A percentile compares a stretch with the other conserved stretches of the same genome.
phyloP scores from a whole-genome alignment of 176 grass and related monocot species.

The Saccharum spontaneum region DNA sequence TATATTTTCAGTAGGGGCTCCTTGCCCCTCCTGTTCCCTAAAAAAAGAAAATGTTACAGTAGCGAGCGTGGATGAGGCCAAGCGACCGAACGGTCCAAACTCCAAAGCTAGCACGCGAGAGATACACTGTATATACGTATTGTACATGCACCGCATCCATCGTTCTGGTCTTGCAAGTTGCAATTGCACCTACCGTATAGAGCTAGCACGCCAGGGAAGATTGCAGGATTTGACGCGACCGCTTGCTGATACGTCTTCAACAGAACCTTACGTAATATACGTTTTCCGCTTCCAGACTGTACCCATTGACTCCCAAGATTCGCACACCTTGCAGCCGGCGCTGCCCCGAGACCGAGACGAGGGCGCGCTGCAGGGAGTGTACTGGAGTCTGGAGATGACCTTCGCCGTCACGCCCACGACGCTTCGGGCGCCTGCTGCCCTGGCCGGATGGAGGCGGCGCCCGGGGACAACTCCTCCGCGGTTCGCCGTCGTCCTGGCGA shows the following conservation, averaged over 20 bases:
- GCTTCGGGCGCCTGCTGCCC: background rate
- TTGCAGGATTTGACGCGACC: too few species aligned
- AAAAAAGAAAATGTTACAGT: background rate
- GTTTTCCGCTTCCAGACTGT: background rate
- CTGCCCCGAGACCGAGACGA: background rate
- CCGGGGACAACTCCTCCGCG: conserved; percentile 1
- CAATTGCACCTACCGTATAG: background rate
- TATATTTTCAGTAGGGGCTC: too few species aligned
- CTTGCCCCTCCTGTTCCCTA: too few species aligned
- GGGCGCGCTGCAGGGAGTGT: background rate
- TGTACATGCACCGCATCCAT: background rate
- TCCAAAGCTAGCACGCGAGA: background rate
- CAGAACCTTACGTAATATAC: rapidly evolving
- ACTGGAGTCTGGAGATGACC: conserved; percentile 40
- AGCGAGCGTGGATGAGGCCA: background rate
- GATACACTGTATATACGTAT: background rate
- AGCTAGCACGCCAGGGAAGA: too few species aligned
- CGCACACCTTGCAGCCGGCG: background rate
- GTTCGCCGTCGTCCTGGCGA: conserved; percentile 15
- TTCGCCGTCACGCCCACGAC: conserved; percentile 27
- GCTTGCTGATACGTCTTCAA: background rate
- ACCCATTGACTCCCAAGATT: background rate
- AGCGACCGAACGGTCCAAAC: conserved; percentile 9
- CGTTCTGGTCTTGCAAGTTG: background rate
- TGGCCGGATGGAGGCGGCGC: conserved; percentile 6